Percentiles rank a stretch among this genome's conserved stretches.
These are phyloP conservation scores for Citrullus amarus DNA, from an alignment of 306 rosid species.

Conservation along the genomic window DNA sequence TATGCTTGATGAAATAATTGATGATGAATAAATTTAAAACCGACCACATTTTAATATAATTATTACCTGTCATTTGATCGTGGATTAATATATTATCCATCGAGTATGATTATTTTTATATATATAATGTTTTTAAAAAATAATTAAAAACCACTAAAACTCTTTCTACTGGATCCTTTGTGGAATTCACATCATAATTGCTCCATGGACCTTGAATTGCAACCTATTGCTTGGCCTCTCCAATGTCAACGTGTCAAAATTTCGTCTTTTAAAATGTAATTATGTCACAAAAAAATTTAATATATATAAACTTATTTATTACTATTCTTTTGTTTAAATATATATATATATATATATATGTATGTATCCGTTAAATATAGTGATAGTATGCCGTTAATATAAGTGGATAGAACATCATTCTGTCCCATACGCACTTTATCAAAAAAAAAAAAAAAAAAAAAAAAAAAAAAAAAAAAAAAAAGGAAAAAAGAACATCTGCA, in stretches of 20 bases:
- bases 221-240: background rate
- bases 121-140: no score
- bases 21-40: constrained; percentile 2
- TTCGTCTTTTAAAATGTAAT: background rate
- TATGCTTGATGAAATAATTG: background rate
- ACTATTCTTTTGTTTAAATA: no score
- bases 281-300: background rate
- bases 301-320: background rate
- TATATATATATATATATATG: no score
- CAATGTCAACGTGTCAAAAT: background rate
- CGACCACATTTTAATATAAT: constrained; percentile 3
- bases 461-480: background rate
- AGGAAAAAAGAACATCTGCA: background rate
- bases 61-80: background rate
- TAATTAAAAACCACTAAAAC: background rate
- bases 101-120: background rate
- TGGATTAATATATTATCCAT: background rate
- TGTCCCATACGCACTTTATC: background rate
- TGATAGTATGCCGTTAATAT: no score
- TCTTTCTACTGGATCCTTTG: background rate
- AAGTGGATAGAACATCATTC: background rate
- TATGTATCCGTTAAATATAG: background rate
- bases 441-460: background rate
- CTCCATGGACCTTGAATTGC: background rate
- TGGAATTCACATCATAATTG: constrained; percentile 4